Evolutionary conservation across 352 stramenopile genomes (phyloP).

Genomic region (Pythium scleroteichum): DNA sequence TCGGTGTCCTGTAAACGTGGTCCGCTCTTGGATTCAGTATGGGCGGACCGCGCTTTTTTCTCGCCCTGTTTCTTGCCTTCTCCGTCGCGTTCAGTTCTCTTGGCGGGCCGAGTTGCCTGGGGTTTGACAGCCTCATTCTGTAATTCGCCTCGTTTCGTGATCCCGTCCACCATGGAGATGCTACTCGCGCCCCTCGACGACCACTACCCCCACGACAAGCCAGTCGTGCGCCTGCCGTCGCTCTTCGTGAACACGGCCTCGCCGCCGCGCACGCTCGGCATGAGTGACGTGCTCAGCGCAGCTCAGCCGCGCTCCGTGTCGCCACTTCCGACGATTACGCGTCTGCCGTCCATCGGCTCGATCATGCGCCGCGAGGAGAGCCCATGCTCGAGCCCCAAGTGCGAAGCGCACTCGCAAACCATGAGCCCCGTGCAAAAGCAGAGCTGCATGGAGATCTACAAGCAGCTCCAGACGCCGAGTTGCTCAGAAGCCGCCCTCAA

Average conservation of each 20-base stretch:
- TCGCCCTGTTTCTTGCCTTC: no score
- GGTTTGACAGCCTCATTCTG: constrained; percentile 20
- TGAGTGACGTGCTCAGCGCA: constrained; percentile 64
- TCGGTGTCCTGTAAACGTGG: constrained; percentile 2
- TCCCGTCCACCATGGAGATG: constrained; percentile 47
- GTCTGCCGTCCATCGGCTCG: constrained; percentile 61
- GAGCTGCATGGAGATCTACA: constrained; percentile 61
- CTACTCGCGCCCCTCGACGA: constrained; percentile 65
- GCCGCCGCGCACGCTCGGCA: constrained; percentile 48
- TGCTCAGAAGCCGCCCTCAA: constrained; percentile 34
- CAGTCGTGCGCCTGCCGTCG: constrained; percentile 48
- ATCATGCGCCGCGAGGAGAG: constrained; percentile 66
- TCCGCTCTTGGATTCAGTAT: constrained; percentile 28
- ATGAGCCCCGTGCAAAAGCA: constrained; percentile 64
- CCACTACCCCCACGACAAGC: constrained; percentile 27
- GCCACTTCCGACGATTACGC: constrained; percentile 38
- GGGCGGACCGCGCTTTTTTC: constrained; percentile 9
- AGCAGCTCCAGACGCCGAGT: constrained; percentile 45
- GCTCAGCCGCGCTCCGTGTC: constrained; percentile 37
- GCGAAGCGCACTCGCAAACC: constrained; percentile 17
- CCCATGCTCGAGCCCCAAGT: constrained; percentile 28
- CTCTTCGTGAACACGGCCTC: constrained; percentile 47
- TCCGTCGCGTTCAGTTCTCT: no score
- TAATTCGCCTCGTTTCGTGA: constrained; percentile 13
- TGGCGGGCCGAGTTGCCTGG: neutral